Base-by-base conservation (phyloP, 257 asterid genomes). In the Perilla frutescens region DNA sequence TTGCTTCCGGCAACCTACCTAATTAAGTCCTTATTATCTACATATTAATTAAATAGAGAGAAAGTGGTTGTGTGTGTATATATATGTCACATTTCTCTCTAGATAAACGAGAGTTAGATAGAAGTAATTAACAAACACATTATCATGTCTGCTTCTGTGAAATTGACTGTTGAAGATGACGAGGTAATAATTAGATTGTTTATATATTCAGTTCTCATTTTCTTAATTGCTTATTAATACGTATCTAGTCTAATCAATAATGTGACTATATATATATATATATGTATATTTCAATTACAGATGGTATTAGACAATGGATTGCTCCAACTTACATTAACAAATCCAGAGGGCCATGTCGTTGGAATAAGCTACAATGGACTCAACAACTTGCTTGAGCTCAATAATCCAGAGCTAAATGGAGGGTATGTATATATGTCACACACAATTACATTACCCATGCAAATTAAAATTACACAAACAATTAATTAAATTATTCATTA, bases 261-360 rank as follows among this genome's bases (percentile, higher is more conserved):
- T 20, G 26, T 40, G 41, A 14, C 10, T n/a, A 4, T 44, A 14
- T 63, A 40, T 15, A 43, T 15, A 2, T 43, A 7, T 43, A 43
- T 43, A 43, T 43, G 0, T 7, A 6, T 43, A 43, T 3, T 6
- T 20, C 5, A 26, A 6, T 10, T 29, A 12, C 81, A 87, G 91
- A 80, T 87, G 74, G 71, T 87, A 56, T 8, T 87, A 39, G 80
- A 75, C 58, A 87, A 87, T 87, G 91, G 91, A 26, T 43, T 84
- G 75, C 45, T 87, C 58, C 84, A 75, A 62, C 79, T 87, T 31
- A 84, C 75, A 9, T 41, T 87, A 15, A 68, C 89, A 59, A 84
- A 76, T 77, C 89, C 91, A 68, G 89, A 69, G 11, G 91, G 91
- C 10, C 79, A 58, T 37, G 48, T 87, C 6, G 62, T 70, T 36